Conservation (phyloP, 2,329 filamentous ascomycete genomes). For the Neonectria hederae region DNA sequence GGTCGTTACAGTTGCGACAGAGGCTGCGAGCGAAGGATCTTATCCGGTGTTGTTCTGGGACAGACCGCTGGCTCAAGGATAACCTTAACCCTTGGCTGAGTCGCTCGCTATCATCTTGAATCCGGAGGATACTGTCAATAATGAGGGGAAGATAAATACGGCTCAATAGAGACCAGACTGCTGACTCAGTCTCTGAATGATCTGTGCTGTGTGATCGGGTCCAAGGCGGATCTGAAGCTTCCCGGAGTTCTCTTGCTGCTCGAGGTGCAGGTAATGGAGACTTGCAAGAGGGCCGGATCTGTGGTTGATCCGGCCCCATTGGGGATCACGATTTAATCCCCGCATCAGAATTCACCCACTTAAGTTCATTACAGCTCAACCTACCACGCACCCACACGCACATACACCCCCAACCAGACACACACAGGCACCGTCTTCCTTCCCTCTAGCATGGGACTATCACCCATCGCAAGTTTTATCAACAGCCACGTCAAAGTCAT, state of each 20-base stretch:
- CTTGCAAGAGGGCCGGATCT: background rate
- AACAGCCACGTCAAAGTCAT: conserved; percentile 11
- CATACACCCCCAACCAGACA: background rate
- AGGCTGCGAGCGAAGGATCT: no score
- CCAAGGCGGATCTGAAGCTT: no score
- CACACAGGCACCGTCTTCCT: background rate
- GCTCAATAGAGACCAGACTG: no score
- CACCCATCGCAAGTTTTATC: conserved; percentile 12
- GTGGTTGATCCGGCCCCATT: conserved; percentile 5
- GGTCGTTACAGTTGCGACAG: no score
- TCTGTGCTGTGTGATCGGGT: background rate
- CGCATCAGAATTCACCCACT: background rate
- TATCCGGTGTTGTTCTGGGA: no score
- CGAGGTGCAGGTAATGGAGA: background rate
- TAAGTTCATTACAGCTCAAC: background rate
- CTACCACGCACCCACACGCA: background rate
- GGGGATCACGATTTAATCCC: conserved; percentile 5
- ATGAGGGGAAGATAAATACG: no score
- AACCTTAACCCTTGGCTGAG: no score
- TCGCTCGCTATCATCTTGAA: no score
- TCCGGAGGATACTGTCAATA: no score
- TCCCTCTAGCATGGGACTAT: conserved; percentile 11
- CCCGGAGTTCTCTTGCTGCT: background rate
- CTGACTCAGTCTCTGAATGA: no score
- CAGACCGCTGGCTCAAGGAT: no score